Percentiles rank a stretch among this genome's conserved stretches.
Evolutionary conservation across 306 rosid genomes (phyloP).

Genomic region (Cicer arietinum): DNA sequence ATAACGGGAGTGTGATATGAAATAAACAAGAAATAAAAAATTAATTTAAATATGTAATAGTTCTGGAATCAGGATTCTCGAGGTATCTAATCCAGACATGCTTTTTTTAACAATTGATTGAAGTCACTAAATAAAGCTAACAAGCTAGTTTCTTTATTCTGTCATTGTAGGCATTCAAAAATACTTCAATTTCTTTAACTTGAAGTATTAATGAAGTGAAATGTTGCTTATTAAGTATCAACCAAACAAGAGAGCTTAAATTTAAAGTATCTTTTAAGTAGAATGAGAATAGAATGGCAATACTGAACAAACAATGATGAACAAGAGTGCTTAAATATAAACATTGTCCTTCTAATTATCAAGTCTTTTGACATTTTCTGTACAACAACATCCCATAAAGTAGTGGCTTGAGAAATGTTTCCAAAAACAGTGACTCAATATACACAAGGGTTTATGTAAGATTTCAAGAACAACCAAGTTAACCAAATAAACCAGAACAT

Average conservation of each 20-base stretch:
- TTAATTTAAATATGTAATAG: background rate
- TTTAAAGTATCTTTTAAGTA: background rate
- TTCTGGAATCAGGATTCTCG: background rate
- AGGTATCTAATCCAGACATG: background rate
- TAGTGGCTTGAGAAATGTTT: background rate
- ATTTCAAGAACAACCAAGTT: background rate
- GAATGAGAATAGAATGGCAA: conserved; percentile 1
- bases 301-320: conserved; percentile 7
- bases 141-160: background rate
- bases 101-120: background rate
- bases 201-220: background rate
- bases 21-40: background rate
- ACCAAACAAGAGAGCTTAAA: background rate
- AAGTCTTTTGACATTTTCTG: background rate
- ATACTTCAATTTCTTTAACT: background rate
- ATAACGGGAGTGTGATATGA: background rate
- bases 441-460: background rate
- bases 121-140: background rate
- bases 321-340: conserved; percentile 2
- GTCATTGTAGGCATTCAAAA: background rate
- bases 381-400: background rate
- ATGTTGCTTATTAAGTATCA: background rate
- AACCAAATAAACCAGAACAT: background rate
- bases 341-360: background rate
- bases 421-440: background rate